These are phyloP conservation scores for Trametopsis cervina DNA, from an alignment of 768 basidiomycete genomes.

Conservation along the genomic window DNA sequence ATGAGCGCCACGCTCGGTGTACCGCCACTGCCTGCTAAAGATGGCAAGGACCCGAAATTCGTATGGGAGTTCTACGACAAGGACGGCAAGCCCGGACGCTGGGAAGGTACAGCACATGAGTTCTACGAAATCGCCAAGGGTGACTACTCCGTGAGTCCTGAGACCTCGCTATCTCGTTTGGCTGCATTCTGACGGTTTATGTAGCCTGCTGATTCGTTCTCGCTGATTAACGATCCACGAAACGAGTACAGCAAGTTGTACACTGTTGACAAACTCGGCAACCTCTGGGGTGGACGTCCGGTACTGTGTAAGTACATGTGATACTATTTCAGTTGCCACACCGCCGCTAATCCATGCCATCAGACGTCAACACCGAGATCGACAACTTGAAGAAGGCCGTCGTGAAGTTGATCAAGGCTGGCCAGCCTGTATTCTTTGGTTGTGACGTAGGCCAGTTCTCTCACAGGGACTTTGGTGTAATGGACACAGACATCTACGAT, in stretches of 20 bases:
- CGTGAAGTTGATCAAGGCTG: slow-evolving; percentile 81
- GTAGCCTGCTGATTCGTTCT: slow-evolving; percentile 76
- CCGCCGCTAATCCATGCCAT: neutral
- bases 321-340: neutral
- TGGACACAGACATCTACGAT: slow-evolving; percentile 81
- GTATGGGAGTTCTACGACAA: slow-evolving; percentile 87
- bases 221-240: slow-evolving; percentile 91
- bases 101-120: slow-evolving; percentile 77
- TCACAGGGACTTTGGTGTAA: slow-evolving; percentile 63
- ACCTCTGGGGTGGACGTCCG: slow-evolving; percentile 81
- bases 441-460: slow-evolving; percentile 93
- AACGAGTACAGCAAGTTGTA: slow-evolving; percentile 79
- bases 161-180: slow-evolving; percentile 1
- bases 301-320: slow-evolving; percentile 61
- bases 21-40: slow-evolving; percentile 41
- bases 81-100: slow-evolving; percentile 64
- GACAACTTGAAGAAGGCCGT: slow-evolving; percentile 77
- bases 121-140: slow-evolving; percentile 50
- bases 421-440: slow-evolving; percentile 90
- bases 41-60: slow-evolving; percentile 56
- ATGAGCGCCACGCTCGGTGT: slow-evolving; percentile 84
- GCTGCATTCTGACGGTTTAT: neutral
- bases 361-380: slow-evolving; percentile 87
- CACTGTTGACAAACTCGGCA: slow-evolving; percentile 89
- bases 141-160: slow-evolving; percentile 20